Evolutionary conservation across 2,329 filamentous ascomycete genomes (phyloP).

Genomic region (Phialophora expanda): DNA sequence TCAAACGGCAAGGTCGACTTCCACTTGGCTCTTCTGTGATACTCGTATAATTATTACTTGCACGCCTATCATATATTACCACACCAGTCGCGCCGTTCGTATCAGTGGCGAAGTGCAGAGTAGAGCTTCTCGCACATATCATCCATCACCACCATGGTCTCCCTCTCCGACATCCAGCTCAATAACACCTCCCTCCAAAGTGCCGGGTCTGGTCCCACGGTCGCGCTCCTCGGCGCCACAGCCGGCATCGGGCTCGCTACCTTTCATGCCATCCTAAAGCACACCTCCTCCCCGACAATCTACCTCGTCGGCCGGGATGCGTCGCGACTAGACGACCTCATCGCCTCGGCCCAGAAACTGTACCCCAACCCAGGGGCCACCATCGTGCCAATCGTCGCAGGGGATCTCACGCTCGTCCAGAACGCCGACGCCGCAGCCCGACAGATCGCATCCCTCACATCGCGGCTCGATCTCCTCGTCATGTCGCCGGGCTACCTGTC

Average conservation of each 20-base stretch:
- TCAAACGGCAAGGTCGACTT: not conserved
- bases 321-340: not conserved
- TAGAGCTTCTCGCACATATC: too few relatives aligned
- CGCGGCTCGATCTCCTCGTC: slow-evolving; percentile 30
- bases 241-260: slow-evolving; percentile 32
- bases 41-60: too few relatives aligned
- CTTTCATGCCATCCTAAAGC: slow-evolving; percentile 25
- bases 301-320: slow-evolving; percentile 29
- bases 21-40: too few relatives aligned
- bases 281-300: slow-evolving; percentile 29
- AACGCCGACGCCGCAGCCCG: slow-evolving; percentile 24
- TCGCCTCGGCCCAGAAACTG: slow-evolving; percentile 12
- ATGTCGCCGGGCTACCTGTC: slow-evolving; percentile 29
- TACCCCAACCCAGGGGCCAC: slow-evolving; percentile 21
- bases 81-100: too few relatives aligned
- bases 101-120: too few relatives aligned
- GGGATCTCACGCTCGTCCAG: slow-evolving; percentile 28
- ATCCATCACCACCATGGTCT: slow-evolving; percentile 25
- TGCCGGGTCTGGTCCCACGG: slow-evolving; percentile 20
- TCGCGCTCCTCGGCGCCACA: slow-evolving; percentile 28
- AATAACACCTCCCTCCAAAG: slow-evolving; percentile 28
- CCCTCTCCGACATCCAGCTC: slow-evolving; percentile 27
- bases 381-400: slow-evolving; percentile 24
- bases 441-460: not conserved
- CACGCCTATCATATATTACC: too few relatives aligned